phyloP scores from a whole-genome alignment of 2,329 filamentous ascomycete species.

The Fusarium protoensiforme region DNA sequence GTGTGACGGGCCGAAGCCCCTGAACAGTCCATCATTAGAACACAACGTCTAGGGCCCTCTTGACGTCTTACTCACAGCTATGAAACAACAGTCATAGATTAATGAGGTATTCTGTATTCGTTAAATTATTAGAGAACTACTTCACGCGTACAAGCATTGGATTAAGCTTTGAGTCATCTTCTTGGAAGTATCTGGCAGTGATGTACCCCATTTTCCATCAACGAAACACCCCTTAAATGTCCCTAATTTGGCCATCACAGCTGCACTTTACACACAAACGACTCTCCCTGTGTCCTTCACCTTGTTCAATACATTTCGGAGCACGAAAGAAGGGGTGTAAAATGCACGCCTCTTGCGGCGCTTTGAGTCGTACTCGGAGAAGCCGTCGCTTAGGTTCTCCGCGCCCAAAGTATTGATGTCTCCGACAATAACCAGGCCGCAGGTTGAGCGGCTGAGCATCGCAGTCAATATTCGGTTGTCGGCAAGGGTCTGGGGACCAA shows the following conservation, averaged over 20 bases:
- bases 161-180: too few species aligned
- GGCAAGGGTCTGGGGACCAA: background rate
- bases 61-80: too few species aligned
- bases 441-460: constrained; percentile 7
- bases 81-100: too few species aligned
- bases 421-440: background rate
- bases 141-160: too few species aligned
- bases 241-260: too few species aligned
- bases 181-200: too few species aligned
- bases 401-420: background rate
- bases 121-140: background rate
- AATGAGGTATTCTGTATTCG: too few species aligned
- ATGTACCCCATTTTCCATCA: background rate
- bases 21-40: background rate
- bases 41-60: background rate
- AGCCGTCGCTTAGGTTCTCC: background rate
- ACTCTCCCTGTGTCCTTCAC: background rate
- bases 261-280: background rate
- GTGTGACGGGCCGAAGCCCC: background rate
- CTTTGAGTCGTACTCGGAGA: background rate
- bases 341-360: background rate
- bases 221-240: background rate
- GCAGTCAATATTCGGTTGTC: background rate
- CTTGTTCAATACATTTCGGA: background rate
- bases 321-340: background rate